Percentiles rank a stretch among this genome's conserved stretches.
phyloP scores from a whole-genome alignment of 106 monocot genomes.

The Dioscorea zingiberensis region DNA sequence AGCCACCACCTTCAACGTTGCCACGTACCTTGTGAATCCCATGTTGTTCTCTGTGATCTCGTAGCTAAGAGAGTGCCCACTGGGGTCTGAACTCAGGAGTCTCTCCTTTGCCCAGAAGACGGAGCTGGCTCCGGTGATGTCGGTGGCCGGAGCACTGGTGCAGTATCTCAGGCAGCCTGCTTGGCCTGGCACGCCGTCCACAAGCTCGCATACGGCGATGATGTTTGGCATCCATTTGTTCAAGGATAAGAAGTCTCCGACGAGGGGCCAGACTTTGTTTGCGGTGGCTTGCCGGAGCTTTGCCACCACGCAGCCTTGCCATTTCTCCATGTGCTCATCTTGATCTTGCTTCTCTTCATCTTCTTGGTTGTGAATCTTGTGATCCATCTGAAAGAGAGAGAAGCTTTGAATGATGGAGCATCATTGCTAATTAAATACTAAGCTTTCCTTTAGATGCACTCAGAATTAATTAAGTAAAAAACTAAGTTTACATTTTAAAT shows the following conservation, averaged over 20 bases:
- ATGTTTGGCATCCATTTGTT: constrained; percentile 25
- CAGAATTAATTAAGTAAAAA: no score
- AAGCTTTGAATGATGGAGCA: no score
- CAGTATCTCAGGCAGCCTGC: constrained; percentile 38
- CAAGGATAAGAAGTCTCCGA: constrained; percentile 33
- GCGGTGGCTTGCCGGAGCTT: constrained; percentile 14
- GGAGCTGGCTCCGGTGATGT: neutral
- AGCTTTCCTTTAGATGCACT: no score
- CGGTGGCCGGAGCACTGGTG: constrained; percentile 1
- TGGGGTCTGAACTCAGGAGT: constrained; percentile 20
- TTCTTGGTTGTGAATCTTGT: no score
- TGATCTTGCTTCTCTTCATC: no score
- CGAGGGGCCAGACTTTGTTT: constrained; percentile 33
- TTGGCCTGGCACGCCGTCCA: constrained; percentile 27
- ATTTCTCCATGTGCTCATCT: no score
- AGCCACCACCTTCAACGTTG: constrained; percentile 11
- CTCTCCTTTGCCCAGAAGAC: constrained; percentile 37
- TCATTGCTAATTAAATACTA: no score
- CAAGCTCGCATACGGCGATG: constrained; percentile 17
- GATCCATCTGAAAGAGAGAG: no score
- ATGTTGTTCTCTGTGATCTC: constrained; percentile 40
- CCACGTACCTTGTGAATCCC: constrained; percentile 36
- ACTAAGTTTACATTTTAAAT: no score
- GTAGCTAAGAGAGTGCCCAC: constrained; percentile 18
- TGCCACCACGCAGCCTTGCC: constrained; percentile 17